These are phyloP conservation scores for Cyberlindnera mrakii DNA, from an alignment of 805 yeast species.

Conservation along the genomic window DNA sequence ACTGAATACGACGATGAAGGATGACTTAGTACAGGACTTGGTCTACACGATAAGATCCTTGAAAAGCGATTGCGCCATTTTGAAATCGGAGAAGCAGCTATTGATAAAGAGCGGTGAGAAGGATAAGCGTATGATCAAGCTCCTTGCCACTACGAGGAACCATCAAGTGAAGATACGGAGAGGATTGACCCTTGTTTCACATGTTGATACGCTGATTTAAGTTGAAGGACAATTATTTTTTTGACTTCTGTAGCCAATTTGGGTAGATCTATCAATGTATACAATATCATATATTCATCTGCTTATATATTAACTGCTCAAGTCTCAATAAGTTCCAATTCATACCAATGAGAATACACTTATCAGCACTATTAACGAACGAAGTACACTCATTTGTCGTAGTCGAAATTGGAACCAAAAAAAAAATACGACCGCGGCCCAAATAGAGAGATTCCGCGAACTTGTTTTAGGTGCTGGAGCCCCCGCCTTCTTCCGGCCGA, in stretches of 20 bases:
- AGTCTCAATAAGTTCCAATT: too few species aligned
- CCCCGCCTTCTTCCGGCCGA: too few species aligned
- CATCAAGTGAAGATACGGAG: slow-evolving; percentile 14
- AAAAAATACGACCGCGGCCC: too few species aligned
- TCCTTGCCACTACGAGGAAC: slow-evolving; percentile 11
- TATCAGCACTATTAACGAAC: too few species aligned
- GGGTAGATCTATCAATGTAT: not conserved
- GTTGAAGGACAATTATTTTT: slow-evolving; percentile 28
- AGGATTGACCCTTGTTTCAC: slow-evolving; percentile 16
- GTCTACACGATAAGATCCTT: slow-evolving; percentile 17
- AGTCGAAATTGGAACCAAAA: not conserved
- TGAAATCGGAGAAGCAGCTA: slow-evolving; percentile 8
- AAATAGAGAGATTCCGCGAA: too few species aligned
- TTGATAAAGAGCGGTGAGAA: slow-evolving; percentile 5
- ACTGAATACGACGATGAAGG: not conserved
- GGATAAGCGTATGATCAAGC: slow-evolving; percentile 16
- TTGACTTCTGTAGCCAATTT: not conserved
- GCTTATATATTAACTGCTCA: too few species aligned
- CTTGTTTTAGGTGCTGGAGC: too few species aligned
- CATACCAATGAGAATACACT: too few species aligned
- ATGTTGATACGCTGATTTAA: slow-evolving; percentile 18
- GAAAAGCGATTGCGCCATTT: slow-evolving; percentile 10
- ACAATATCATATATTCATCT: too few species aligned
- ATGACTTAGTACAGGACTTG: slow-evolving; percentile 16
- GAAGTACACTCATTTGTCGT: not conserved